Evolutionary conservation across 2,329 filamentous ascomycete genomes (phyloP), one percentile per base, ranked within the genome.

Genomic region (Kalaharituber pfeilii): DNA sequence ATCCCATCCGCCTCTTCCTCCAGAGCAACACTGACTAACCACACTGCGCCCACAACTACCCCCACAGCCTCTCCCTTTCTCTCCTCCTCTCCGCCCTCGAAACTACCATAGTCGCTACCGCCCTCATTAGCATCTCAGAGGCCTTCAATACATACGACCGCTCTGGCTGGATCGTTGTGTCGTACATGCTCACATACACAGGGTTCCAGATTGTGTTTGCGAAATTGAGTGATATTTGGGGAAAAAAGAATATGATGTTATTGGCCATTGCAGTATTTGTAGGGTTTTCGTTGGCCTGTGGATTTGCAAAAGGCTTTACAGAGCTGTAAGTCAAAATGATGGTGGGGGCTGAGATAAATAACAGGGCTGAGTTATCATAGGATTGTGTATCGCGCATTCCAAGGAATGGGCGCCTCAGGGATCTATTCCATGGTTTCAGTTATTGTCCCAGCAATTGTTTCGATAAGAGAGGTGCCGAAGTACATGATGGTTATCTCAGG

Each of bases 41-140:
- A 20, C 42, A 15, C 22, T 13, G 7, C 18, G 8, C 8, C 39
- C 8, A 45, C 18, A 8, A n/a, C 29, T 33, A 3, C 20, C 13
- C 42, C 42, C 1, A 20, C 42, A 47, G 42, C 42, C 42, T 47
- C 13, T 22, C 42, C 4, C 5, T 47, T 13, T 15, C 5, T 29
- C 63, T 72, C 2, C 68, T 75, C 36, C 65, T 76, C 2, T 70
- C 72, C 0, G 70, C 68, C 0, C 64, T 73, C 2, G 73, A 75
- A 56, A 72, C 69, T 6, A 73, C 72, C 3, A 75, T 75, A 25
- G 71, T 76, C n/a, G 72, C 69, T 63, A 75, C 73, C 0, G 69
- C 73, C 6, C 64, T 75, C 0, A 69, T 74, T 0, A 69, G 70
- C 22, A 74, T 74, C 30, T 68, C 66, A 2, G 66, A 69, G 44